Conservation (phyloP, 1,139 yeast species). For the Kurtzmaniella quercitrusa region DNA sequence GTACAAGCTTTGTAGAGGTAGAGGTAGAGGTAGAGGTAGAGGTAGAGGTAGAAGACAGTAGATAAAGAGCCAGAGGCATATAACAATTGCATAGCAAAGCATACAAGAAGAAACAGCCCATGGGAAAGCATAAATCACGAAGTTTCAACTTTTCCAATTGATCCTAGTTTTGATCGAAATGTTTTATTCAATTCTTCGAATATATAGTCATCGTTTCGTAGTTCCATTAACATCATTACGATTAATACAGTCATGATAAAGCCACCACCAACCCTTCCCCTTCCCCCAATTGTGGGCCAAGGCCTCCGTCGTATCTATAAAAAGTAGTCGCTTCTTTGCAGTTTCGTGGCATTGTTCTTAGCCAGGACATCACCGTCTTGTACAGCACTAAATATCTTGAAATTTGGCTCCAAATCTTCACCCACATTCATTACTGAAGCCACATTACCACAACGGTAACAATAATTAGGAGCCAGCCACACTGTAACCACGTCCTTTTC, state of each 20-base stretch:
- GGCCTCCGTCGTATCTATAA: slow-evolving; percentile 45
- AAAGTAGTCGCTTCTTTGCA: slow-evolving; percentile 80
- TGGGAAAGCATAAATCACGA: too few relatives aligned
- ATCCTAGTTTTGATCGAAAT: not conserved
- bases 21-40: too few relatives aligned
- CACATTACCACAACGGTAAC: slow-evolving; percentile 96
- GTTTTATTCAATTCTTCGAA: not conserved
- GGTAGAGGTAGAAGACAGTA: too few relatives aligned
- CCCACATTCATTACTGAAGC: slow-evolving; percentile 97
- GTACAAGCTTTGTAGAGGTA: too few relatives aligned
- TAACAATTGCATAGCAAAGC: too few relatives aligned
- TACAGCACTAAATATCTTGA: slow-evolving; percentile 92
- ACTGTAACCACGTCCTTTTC: slow-evolving; percentile 96
- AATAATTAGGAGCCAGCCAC: slow-evolving; percentile 98
- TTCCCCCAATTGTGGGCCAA: too few relatives aligned
- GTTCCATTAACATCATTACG: slow-evolving; percentile 1
- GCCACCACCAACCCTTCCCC: too few relatives aligned
- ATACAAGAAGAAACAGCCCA: too few relatives aligned
- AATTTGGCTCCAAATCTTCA: slow-evolving; percentile 80
- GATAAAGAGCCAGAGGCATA: too few relatives aligned
- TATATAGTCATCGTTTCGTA: slow-evolving; percentile 1
- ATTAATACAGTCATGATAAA: not conserved
- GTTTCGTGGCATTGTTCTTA: slow-evolving; percentile 62
- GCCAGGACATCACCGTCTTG: slow-evolving; percentile 75
- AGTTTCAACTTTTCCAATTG: too few relatives aligned